A percentile compares a stretch with the other conserved stretches of the same genome.
Evolutionary conservation across 805 yeast genomes (phyloP).

Genomic region (Kurtzmaniella cleridarum): DNA sequence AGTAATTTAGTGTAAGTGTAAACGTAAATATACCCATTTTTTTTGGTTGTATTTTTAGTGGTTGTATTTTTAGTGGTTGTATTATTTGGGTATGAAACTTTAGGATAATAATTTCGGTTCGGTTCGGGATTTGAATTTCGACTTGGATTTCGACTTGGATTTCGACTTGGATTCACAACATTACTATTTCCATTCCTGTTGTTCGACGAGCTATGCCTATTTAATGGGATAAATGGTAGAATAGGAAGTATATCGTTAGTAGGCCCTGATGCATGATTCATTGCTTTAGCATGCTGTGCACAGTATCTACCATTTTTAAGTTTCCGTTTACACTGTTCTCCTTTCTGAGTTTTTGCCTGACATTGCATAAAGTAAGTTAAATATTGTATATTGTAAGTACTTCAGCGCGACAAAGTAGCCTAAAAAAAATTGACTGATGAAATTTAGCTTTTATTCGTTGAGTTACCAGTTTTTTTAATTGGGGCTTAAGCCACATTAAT

Average conservation of each 20-base stretch:
- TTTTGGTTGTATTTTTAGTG: constrained; percentile 1
- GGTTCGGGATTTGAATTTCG: neutral
- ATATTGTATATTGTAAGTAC: too few species aligned
- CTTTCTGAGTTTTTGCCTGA: constrained; percentile 37
- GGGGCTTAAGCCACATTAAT: too few species aligned
- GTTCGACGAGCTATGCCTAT: neutral
- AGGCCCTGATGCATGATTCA: too few species aligned
- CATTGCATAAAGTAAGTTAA: constrained; percentile 22
- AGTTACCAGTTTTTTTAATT: too few species aligned
- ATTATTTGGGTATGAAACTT: neutral
- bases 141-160: neutral
- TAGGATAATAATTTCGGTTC: constrained; percentile 1
- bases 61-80: neutral
- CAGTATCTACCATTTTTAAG: constrained; percentile 6
- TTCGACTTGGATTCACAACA: neutral
- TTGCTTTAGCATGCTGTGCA: too few species aligned
- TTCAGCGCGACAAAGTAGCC: too few species aligned
- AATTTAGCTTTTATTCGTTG: too few species aligned
- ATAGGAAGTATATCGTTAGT: too few species aligned
- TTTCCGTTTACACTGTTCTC: constrained; percentile 31
- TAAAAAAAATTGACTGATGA: too few species aligned
- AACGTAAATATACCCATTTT: constrained; percentile 43
- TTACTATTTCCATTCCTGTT: neutral
- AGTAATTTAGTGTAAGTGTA: constrained; percentile 43
- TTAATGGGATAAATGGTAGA: too few species aligned